These are phyloP conservation scores for Aurinia saxatilis DNA, from an alignment of 345 rosid species.

Conservation along the genomic window DNA sequence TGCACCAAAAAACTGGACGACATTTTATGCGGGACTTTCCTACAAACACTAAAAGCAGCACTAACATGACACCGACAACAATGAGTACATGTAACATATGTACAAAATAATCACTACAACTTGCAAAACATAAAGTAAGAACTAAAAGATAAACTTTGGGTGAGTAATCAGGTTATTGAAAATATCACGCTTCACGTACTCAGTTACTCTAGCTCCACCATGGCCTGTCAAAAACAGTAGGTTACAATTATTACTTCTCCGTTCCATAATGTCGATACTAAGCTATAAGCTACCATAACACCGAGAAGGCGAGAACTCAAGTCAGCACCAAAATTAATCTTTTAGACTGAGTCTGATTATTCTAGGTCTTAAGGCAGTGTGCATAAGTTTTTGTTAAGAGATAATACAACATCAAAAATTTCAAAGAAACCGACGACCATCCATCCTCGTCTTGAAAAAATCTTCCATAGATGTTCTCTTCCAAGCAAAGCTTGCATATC, in stretches of 20 bases:
- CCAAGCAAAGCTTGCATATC: constrained; percentile 93
- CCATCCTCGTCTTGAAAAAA: constrained; percentile 90
- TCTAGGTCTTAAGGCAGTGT: background rate
- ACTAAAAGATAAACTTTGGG: constrained; percentile 55
- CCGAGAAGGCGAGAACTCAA: too few relatives aligned
- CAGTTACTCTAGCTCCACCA: constrained; percentile 98
- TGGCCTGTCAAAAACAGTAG: constrained; percentile 49
- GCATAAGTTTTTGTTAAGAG: too few relatives aligned
- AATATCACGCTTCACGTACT: constrained; percentile 87
- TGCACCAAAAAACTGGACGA: constrained; percentile 93
- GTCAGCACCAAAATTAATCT: background rate
- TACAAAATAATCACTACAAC: background rate
- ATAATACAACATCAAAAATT: constrained; percentile 90
- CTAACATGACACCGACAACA: background rate
- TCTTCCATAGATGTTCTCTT: constrained; percentile 98
- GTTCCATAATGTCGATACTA: background rate
- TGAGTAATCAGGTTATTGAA: constrained; percentile 87
- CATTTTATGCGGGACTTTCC: constrained; percentile 93
- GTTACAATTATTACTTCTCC: background rate
- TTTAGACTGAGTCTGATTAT: background rate
- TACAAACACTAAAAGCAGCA: constrained; percentile 24
- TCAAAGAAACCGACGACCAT: constrained; percentile 96
- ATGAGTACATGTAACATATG: background rate
- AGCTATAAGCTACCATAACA: too few relatives aligned
- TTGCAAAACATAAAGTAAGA: background rate